phyloP scores from a whole-genome alignment of 495 filamentous ascomycete genomes.

The Podospora fimiseda region DNA sequence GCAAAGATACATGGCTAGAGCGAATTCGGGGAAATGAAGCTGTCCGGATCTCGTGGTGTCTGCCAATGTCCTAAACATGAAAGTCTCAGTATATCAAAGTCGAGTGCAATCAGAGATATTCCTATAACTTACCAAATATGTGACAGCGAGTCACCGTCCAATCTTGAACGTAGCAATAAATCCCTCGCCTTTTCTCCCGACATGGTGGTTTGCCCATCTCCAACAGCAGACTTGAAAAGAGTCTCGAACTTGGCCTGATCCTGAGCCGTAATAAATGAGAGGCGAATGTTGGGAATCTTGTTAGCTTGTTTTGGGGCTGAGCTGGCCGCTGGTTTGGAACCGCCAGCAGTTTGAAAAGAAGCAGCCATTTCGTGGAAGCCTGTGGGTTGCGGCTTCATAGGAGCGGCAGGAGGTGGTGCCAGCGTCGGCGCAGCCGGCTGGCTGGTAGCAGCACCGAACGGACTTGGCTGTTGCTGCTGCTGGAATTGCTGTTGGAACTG shows the following conservation, averaged over 20 bases:
- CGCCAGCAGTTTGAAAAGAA: conserved; percentile 62
- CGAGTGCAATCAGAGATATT: not conserved
- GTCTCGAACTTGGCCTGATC: conserved; percentile 99
- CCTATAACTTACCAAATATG: conserved; percentile 67
- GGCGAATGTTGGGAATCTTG: conserved; percentile 89
- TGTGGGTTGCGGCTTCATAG: conserved; percentile 62
- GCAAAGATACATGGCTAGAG: conserved; percentile 97
- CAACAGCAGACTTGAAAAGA: conserved; percentile 92
- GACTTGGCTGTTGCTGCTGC: conserved; percentile 34
- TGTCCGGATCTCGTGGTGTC: conserved; percentile 97
- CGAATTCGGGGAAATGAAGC: conserved; percentile 96
- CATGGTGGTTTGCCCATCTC: conserved; percentile 73
- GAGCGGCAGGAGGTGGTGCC: conserved; percentile 34
- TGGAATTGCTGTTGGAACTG: conserved; percentile 40
- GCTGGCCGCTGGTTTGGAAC: conserved; percentile 46
- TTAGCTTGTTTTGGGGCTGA: conserved; percentile 37
- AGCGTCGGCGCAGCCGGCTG: conserved; percentile 25
- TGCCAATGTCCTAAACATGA: conserved; percentile 67
- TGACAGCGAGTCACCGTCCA: conserved; percentile 72
- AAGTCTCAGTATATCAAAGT: not conserved
- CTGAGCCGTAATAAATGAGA: conserved; percentile 91
- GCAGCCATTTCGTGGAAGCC: conserved; percentile 77
- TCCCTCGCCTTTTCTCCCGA: conserved; percentile 89
- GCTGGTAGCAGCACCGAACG: conserved; percentile 30
- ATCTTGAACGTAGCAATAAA: conserved; percentile 77